Evolutionary conservation across 1,284 basidiomycete genomes (phyloP), one percentile per base, ranked within the genome.

Genomic region (Wallemia mellicola): DNA sequence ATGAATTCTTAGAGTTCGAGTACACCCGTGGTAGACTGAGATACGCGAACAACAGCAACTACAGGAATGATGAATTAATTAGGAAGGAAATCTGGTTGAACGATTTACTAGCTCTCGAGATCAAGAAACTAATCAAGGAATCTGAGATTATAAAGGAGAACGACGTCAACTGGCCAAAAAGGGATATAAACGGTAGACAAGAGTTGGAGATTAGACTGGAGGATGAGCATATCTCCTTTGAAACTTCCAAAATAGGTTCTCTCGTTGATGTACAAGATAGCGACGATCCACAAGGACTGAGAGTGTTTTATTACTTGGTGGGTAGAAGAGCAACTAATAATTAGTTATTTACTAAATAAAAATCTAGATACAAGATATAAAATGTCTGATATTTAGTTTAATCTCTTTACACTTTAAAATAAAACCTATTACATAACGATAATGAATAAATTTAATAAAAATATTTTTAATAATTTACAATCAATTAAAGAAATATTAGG

Each of bases 21-120:
- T 95, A 95, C 73, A 84, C 85, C 14, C 83, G 92, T 71, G 94
- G 92, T 7, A 81, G 92, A 61, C 76, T 98, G 63, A 79, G 92
- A 65, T 99, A 98, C 70, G 92, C 94, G 63, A 95, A 98, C 77
- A 98, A 98, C 77, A 95, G 89, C 24, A 98, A 98, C 72, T 98
- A 98, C 73, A 76, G 92, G 57, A 96, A 95, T 67, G 94, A 98
- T 72, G 86, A 82, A 68, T 73, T 98, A 60, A 95, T 98, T 69
- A 78, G 91, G 62, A 96, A 96, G 83, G 94, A 98, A 72, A 91
- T 96, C 84, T 95, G 85, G 82, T 77, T 96, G 54, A 84, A 86
- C 1, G 84, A 87, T 0, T 73, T 91, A 9, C 83, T 96, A 24
- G 80, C 92, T 57, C 84, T 88, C 65, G 91, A 98, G 72, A 74